phyloP scores from a whole-genome alignment of 148 eudicot species.

The Diospyros kaki region DNA sequence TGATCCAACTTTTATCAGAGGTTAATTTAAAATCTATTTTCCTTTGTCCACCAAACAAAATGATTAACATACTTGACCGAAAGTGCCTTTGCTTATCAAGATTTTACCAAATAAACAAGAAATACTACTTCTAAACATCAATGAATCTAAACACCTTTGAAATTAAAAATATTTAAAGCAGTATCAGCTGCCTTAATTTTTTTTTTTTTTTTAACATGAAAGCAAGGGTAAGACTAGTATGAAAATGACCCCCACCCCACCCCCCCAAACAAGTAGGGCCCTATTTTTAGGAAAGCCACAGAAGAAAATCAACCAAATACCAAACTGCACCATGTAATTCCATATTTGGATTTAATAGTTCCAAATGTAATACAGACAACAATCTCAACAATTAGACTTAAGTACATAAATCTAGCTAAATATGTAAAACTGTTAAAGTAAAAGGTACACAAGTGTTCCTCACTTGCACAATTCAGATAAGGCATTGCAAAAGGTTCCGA shows the following conservation, averaged over 20 bases:
- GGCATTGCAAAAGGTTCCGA: not conserved
- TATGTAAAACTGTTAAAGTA: not conserved
- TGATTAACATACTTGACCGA: not conserved
- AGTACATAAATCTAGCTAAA: not conserved
- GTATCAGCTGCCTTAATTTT: not conserved
- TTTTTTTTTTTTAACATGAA: not conserved
- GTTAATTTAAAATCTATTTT: not conserved
- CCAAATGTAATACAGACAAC: not conserved
- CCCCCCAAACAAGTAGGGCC: too few species aligned
- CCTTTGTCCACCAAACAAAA: not conserved
- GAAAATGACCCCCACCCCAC: too few species aligned
- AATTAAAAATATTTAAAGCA: not conserved
- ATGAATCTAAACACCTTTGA: not conserved
- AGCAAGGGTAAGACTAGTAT: too few species aligned
- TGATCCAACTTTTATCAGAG: not conserved
- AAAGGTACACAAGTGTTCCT: not conserved
- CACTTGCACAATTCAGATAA: not conserved
- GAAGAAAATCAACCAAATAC: not conserved
- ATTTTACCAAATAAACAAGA: not conserved
- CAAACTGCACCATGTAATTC: not conserved
- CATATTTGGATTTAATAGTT: not conserved
- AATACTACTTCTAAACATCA: conserved; percentile 1
- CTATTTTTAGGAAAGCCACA: not conserved
- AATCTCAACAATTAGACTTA: not conserved
- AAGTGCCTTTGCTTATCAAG: too few species aligned